These are phyloP conservation scores for Candida insectalens DNA, from an alignment of 805 yeast species.

Conservation along the genomic window DNA sequence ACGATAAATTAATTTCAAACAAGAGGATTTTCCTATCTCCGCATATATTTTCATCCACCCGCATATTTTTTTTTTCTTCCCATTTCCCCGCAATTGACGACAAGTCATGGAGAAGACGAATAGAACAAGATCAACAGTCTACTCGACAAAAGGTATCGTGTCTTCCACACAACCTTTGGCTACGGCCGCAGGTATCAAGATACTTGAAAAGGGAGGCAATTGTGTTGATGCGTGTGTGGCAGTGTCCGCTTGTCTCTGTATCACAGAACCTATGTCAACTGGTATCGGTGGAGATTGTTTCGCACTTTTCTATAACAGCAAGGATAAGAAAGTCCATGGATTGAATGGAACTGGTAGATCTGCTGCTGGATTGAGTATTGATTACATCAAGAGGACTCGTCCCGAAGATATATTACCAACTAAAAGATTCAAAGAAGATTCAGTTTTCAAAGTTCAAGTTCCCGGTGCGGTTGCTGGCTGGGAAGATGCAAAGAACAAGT, in stretches of 20 bases:
- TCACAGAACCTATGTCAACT: conserved; percentile 50
- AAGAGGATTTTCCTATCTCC: too few relatives aligned
- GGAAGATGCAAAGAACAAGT: conserved; percentile 55
- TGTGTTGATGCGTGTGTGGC: conserved; percentile 59
- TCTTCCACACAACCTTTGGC: conserved; percentile 73
- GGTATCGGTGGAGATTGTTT: conserved; percentile 68
- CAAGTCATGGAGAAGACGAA: background rate
- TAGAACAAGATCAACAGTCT: conserved; percentile 50
- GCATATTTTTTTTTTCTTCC: too few relatives aligned
- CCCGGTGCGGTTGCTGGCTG: conserved; percentile 81
- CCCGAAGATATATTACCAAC: conserved; percentile 34
- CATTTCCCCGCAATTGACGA: too few relatives aligned
- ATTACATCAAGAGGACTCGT: conserved; percentile 30
- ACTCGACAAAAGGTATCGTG: conserved; percentile 64
- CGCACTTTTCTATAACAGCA: conserved; percentile 44
- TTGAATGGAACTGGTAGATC: conserved; percentile 72
- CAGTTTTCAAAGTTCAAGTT: conserved; percentile 55
- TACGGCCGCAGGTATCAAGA: conserved; percentile 58
- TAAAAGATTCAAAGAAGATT: conserved; percentile 37
- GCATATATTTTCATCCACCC: too few relatives aligned
- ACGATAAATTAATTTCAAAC: too few relatives aligned
- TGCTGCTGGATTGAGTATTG: conserved; percentile 39
- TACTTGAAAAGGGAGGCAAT: conserved; percentile 66
- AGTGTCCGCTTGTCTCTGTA: conserved; percentile 43
- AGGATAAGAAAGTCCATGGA: conserved; percentile 46